A percentile compares a stretch with the other conserved stretches of the same genome.
These are phyloP conservation scores for Fusarium coicis DNA, from an alignment of 2,329 filamentous ascomycete genomes.

Conservation along the genomic window DNA sequence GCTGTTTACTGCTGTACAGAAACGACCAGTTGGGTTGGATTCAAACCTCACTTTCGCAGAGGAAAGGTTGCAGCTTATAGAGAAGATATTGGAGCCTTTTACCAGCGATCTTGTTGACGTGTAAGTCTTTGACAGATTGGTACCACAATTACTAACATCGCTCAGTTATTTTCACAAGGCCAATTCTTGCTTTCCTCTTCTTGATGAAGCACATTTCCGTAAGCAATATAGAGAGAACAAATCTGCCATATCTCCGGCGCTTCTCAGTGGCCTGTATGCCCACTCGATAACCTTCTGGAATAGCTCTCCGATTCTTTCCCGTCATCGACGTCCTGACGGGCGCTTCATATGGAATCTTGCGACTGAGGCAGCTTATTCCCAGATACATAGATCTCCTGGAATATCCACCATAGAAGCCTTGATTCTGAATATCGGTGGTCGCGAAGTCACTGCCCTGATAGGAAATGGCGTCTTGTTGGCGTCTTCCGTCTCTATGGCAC, in stretches of 20 bases:
- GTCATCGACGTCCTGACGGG: slow-evolving; percentile 64
- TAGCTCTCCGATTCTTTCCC: slow-evolving; percentile 55
- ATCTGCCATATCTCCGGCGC: slow-evolving; percentile 63
- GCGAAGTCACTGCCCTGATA: slow-evolving; percentile 69
- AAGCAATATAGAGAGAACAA: slow-evolving; percentile 57
- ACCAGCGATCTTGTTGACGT: slow-evolving; percentile 61
- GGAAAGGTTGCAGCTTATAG: slow-evolving; percentile 64
- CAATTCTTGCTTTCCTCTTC: slow-evolving; percentile 69
- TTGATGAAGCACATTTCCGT: slow-evolving; percentile 66
- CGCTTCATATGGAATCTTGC: slow-evolving; percentile 72
- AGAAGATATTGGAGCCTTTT: slow-evolving; percentile 68
- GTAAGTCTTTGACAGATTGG: slow-evolving; percentile 44
- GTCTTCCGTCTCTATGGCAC: slow-evolving; percentile 61
- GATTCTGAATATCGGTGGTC: slow-evolving; percentile 67
- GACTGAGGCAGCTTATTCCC: slow-evolving; percentile 67
- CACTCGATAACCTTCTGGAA: slow-evolving; percentile 69
- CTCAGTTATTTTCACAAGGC: slow-evolving; percentile 50
- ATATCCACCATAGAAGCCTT: slow-evolving; percentile 68
- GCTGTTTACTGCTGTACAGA: slow-evolving; percentile 59
- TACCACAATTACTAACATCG: slow-evolving; percentile 5
- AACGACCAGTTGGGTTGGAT: slow-evolving; percentile 56
- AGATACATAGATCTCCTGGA: slow-evolving; percentile 67
- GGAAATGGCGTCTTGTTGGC: slow-evolving; percentile 65
- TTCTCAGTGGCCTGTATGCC: slow-evolving; percentile 68
- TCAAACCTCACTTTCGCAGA: slow-evolving; percentile 53